Base-by-base conservation (phyloP, 2,329 filamentous ascomycete genomes). In the Truncatella angustata region DNA sequence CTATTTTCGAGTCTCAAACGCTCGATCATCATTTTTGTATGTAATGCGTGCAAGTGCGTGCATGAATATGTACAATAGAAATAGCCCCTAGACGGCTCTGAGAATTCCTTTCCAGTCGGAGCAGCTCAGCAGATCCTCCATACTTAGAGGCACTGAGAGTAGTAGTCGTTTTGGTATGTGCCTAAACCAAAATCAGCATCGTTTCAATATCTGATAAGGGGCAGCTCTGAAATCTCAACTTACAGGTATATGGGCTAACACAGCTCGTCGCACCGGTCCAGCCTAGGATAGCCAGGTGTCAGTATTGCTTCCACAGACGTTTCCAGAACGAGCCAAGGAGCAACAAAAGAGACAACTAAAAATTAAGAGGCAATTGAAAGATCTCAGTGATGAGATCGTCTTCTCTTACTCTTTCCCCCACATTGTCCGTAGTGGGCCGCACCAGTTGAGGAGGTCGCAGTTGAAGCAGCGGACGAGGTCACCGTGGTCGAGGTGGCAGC, bases 41-140 rank as follows among this genome's bases (percentile, higher is more conserved):
- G 72, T 77, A 53, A 40, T 40, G 37, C 37, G 6, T 20, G 21
- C 21, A 20, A 23, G 5, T 30, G 24, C 28, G n/a, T 30, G 10
- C 9, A 23, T 24, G 24, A 44, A 47, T 47, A 47, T 47, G 4
- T 47, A 47, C 44, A 47, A 47, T 24, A 28, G 14, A 39, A 36
- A 18, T 1, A 26, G n/a, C 11, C 5, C 18, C 16, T 18, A n/a
- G n/a, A n/a, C n/a, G n/a, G n/a, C n/a, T n/a, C n/a, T n/a, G n/a
- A n/a, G n/a, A n/a, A n/a, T n/a, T n/a, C n/a, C n/a, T n/a, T n/a
- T n/a, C n/a, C n/a, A n/a, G n/a, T n/a, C n/a, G n/a, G n/a, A n/a
- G n/a, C n/a, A n/a, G n/a, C n/a, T n/a, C n/a, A n/a, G n/a, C n/a
- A n/a, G n/a, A n/a, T n/a, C n/a, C n/a, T n/a, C n/a, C 32, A 4